Base-by-base conservation (phyloP, 345 rosid species). In the Citrus medica region DNA sequence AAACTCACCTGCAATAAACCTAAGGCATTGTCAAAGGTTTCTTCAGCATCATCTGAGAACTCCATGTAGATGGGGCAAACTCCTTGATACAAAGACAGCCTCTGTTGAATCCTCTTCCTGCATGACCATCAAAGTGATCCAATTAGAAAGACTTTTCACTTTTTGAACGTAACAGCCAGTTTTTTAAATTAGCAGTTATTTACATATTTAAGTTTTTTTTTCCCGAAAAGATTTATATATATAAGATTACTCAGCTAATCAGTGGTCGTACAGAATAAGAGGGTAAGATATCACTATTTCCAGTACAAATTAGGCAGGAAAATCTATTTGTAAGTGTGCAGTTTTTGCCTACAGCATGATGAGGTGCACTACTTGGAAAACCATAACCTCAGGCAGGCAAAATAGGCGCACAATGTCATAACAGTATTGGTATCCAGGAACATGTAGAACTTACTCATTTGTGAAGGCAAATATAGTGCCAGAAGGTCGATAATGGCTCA, bases 381-480 rank as follows among this genome's bases (percentile, higher is more conserved):
- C 62, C 22, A 25, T 46, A 14, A 69, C 5, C 76, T 75, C 68
- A 46, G 48, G 48, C 13, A 71, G 46, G 24, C 6, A 59, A 53
- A 65, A 84, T 35, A 69, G 56, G 35, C 42, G 60, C 69, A 17
- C 62, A 13, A 6, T 51, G 42, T 46, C 56, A 42, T 25, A 22
- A 72, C 67, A 66, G n/a, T 25, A 7, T n/a, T 21, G 30, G 32
- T 33, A 69, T 19, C 71, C 35, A 74, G 58, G 73, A 74, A 58
- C 24, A 68, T 6, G 32, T 7, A 58, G 53, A 81, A 83, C 95
- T 91, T 32, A 93, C 97, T 96, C 97, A 60, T 93, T 94, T 63
- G 99, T 91, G 88, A 92, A 92, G 78, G 96, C 96, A 82, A 90
- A 92, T 40, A 95, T 89, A 76, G 99, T 95, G 86, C 99, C 99